Conservation (phyloP, 176 grass and related monocot species). For the Carex cristatella region DNA sequence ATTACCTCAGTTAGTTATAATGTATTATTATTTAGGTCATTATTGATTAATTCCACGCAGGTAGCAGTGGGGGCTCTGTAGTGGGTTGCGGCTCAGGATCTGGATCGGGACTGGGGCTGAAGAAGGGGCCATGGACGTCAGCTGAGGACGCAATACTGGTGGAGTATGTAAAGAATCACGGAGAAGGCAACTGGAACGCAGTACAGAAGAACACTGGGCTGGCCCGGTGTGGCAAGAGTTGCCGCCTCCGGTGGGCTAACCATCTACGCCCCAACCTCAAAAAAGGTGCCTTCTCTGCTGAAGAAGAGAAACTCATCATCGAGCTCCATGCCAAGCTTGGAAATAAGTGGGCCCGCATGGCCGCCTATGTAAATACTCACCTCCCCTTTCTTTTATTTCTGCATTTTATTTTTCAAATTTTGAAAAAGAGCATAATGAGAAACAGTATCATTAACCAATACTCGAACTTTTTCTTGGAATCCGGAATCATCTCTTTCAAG, state of each 20-base stretch:
- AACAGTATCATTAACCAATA: not conserved
- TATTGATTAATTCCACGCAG: conserved; percentile 13
- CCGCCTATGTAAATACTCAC: conserved; percentile 52
- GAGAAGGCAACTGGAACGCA: conserved; percentile 92
- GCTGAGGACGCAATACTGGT: conserved; percentile 74
- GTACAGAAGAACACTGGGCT: conserved; percentile 84
- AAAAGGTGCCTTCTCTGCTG: conserved; percentile 65
- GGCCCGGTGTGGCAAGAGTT: conserved; percentile 86
- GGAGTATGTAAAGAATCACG: conserved; percentile 81
- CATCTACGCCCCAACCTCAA: conserved; percentile 83
- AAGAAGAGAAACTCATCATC: conserved; percentile 74
- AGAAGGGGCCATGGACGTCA: conserved; percentile 87
- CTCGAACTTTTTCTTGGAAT: not conserved
- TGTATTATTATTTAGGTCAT: not conserved
- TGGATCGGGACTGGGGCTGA: conserved; percentile 31
- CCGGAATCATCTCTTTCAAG: not conserved
- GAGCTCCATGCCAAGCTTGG: conserved; percentile 76
- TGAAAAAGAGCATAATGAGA: not conserved
- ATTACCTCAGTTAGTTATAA: not conserved
- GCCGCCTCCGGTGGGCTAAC: conserved; percentile 86
- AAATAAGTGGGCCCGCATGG: conserved; percentile 95
- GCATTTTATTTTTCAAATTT: not conserved
- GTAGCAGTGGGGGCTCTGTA: conserved; percentile 43
- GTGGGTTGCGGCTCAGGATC: conserved; percentile 29
- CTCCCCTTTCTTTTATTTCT: conserved; percentile 11